Base-by-base conservation (phyloP, 768 basidiomycete genomes). In the Pleurotus djamor region DNA sequence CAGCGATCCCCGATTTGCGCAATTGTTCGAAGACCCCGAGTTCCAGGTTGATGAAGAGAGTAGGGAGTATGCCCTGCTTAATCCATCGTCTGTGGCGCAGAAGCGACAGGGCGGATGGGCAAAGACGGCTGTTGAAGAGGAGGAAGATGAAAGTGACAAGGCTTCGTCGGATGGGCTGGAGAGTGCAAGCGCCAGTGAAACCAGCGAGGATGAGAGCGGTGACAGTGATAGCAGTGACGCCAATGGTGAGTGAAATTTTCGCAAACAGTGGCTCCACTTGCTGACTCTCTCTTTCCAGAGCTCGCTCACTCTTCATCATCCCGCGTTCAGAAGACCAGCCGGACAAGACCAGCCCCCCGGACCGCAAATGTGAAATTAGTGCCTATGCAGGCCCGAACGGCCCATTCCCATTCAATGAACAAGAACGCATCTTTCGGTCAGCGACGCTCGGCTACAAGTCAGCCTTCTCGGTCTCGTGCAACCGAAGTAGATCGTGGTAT, bases 21-120 rank as follows among this genome's bases (percentile, higher is more conserved):
- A 85, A 48, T 81, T 99, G 41, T 99, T 97, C 72, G 86, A 92
- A 74, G 87, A 97, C 68, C 89, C 93, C 3, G 91, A 92, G 58
- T 99, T 93, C 71, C 82, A 89, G 66, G 91, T 99, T 63, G 96
- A 98, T 72, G 92, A 95, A 76, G 82, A 75, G 44, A 91, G 79
- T 64, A 80, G 92, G 66, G 97, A 98, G 76, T 98, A 81, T 70
- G 91, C 88, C n/a, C 73, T 98, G 63, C 84, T 98, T 69, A 95
- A 98, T 71, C 96, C 96, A 12, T 96, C 94, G 16, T 74, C 88
- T 8, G 85, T 76, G n/a, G 80, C 83, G 34, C 82, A 82, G 68
- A 41, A 41, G 38, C 83, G 78, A 69, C 73, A 76, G 67, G 69
- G 60, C 28, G 60, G 52, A 16, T 73, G 78, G 63, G 72, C 73